These are phyloP conservation scores for Brassica balearica DNA, from an alignment of 441 rosid species.

Conservation along the genomic window DNA sequence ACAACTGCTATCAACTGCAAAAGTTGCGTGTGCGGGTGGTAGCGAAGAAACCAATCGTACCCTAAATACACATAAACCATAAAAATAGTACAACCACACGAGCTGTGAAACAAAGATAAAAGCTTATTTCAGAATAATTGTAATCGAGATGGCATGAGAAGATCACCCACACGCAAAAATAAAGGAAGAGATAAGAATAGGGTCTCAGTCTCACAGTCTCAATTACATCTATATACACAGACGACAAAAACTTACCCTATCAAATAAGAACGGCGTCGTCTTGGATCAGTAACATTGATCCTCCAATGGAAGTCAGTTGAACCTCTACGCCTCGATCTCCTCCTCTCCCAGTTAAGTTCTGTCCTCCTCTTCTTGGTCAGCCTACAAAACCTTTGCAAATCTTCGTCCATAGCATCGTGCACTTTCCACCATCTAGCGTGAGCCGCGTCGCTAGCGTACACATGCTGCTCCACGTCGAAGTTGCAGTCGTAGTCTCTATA, in stretches of 20 bases:
- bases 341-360: slow-evolving; percentile 85
- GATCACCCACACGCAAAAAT: not conserved
- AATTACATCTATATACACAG: not conserved
- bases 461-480: slow-evolving; percentile 69
- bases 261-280: slow-evolving; percentile 55
- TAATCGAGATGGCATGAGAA: slow-evolving; percentile 7
- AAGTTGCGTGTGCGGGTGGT: no score
- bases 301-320: slow-evolving; percentile 73
- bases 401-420: slow-evolving; percentile 70
- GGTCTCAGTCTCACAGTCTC: not conserved
- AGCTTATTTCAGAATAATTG: not conserved
- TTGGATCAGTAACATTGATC: slow-evolving; percentile 75
- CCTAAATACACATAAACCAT: not conserved
- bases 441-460: slow-evolving; percentile 89
- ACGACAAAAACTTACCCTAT: slow-evolving; percentile 21
- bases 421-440: slow-evolving; percentile 88
- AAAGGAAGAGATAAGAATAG: not conserved
- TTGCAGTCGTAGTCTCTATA: slow-evolving; percentile 95
- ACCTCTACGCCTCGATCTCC: slow-evolving; percentile 57
- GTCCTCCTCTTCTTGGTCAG: slow-evolving; percentile 66
- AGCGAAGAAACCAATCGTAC: no score
- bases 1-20: no score
- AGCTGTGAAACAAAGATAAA: slow-evolving; percentile 14
- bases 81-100: not conserved
- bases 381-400: slow-evolving; percentile 70